phyloP scores from a whole-genome alignment of 331 rosid species.

The Quercus tomentella region DNA sequence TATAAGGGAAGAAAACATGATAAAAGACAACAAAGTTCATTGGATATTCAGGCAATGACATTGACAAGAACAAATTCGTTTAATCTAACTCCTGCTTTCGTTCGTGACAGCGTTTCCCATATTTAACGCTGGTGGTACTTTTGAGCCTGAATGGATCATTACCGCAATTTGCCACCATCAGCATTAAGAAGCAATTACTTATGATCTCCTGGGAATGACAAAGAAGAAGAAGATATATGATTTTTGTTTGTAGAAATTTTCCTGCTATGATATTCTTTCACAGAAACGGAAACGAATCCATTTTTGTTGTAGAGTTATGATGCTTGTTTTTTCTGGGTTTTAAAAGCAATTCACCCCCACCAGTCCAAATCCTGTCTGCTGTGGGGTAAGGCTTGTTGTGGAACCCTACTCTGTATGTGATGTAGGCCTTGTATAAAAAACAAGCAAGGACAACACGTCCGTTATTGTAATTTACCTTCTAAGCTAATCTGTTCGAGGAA shows the following conservation, averaged over 20 bases:
- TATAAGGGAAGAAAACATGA: background rate
- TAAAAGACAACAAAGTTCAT: background rate
- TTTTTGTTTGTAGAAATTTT: conserved; percentile 33
- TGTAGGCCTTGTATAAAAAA: conserved; percentile 3
- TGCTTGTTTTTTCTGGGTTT: conserved; percentile 18
- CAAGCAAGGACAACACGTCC: background rate
- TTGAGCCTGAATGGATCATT: conserved; percentile 24
- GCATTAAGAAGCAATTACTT: conserved; percentile 15
- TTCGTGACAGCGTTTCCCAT: conserved; percentile 34
- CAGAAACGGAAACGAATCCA: conserved; percentile 30
- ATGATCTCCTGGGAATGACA: conserved; percentile 18
- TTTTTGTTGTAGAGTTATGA: conserved; percentile 45
- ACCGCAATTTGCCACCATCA: conserved; percentile 25
- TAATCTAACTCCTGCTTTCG: conserved; percentile 1
- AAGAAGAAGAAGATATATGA: conserved; percentile 26
- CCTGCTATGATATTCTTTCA: conserved; percentile 45
- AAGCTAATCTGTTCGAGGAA: background rate
- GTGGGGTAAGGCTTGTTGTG: conserved; percentile 7
- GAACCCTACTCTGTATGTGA: background rate
- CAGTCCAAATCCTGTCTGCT: background rate
- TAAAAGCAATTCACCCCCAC: conserved; percentile 5
- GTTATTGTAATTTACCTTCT: background rate
- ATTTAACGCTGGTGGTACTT: conserved; percentile 25
- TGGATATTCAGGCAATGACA: conserved; percentile 11
- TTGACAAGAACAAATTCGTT: background rate